Percentiles rank a stretch among this genome's conserved stretches.
These are phyloP conservation scores for Polyplosphaeria fusca DNA, from an alignment of 495 filamentous ascomycete species.

Conservation along the genomic window DNA sequence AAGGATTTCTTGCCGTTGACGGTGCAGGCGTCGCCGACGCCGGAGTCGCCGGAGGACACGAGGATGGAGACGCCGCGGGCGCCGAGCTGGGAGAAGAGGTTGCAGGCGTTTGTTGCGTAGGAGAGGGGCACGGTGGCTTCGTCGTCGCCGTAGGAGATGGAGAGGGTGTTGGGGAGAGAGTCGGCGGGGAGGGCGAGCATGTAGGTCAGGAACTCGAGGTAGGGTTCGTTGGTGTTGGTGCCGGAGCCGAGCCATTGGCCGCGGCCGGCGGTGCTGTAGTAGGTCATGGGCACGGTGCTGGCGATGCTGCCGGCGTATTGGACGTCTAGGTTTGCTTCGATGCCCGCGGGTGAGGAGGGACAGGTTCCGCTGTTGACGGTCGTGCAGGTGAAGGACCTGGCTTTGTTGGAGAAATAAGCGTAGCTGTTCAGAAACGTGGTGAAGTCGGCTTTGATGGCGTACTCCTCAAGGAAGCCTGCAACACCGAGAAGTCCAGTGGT, in stretches of 20 bases:
- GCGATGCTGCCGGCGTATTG: constrained; percentile 12
- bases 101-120: constrained; percentile 12
- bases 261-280: constrained; percentile 15
- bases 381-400: constrained; percentile 3
- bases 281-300: constrained; percentile 3
- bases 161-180: constrained; percentile 13
- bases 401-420: constrained; percentile 13
- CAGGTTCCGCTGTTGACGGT: constrained; percentile 6
- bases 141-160: constrained; percentile 24
- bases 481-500: constrained; percentile 5
- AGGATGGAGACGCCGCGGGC: constrained; percentile 20
- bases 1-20: constrained; percentile 8
- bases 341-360: constrained; percentile 1
- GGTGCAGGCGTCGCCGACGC: constrained; percentile 13
- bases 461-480: constrained; percentile 13
- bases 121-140: constrained; percentile 16
- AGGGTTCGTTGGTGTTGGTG: constrained; percentile 21
- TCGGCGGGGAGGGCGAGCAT: constrained; percentile 8
- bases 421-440: constrained; percentile 10
- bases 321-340: constrained; percentile 15
- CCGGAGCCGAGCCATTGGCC: constrained; percentile 13
- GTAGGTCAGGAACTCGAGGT: constrained; percentile 13
- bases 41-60: constrained; percentile 16
- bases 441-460: constrained; percentile 18
- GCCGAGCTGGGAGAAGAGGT: constrained; percentile 15